Evolutionary conservation across 495 filamentous ascomycete genomes (phyloP).

Genomic region (Neurospora hispaniola): DNA sequence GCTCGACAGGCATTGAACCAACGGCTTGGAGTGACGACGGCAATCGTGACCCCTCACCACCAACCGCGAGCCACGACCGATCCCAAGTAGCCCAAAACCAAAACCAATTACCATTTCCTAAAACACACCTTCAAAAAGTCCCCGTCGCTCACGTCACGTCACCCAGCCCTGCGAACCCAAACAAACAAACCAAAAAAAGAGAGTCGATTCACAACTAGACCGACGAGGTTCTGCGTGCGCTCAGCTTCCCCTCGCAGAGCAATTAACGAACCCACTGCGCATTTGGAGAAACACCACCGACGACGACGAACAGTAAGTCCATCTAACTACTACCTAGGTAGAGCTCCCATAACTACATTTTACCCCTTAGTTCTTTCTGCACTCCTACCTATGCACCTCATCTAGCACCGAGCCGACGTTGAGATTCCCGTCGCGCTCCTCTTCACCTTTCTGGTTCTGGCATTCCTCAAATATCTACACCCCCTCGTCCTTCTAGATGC

Average conservation of each 20-base stretch:
- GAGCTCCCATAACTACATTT: background rate
- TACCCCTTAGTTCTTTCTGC: background rate
- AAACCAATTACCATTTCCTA: background rate
- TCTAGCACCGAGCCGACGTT: background rate
- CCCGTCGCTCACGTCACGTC: slow-evolving; percentile 5
- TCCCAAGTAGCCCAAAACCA: background rate
- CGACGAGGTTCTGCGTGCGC: background rate
- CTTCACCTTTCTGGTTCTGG: background rate
- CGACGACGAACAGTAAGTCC: background rate
- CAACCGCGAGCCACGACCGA: background rate
- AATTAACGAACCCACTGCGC: background rate
- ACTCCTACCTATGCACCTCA: background rate
- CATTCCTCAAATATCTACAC: background rate
- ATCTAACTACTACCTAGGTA: background rate
- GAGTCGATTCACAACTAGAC: background rate
- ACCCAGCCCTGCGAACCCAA: background rate
- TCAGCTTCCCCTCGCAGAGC: background rate
- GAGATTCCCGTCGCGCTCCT: background rate
- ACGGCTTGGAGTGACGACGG: slow-evolving; percentile 9
- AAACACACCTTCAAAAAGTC: background rate
- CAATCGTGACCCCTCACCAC: slow-evolving; percentile 13
- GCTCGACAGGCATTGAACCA: no score
- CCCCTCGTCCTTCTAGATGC: background rate
- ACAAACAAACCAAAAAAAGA: background rate
- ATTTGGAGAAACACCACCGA: background rate